A percentile compares a stretch with the other conserved stretches of the same genome.
phyloP scores from a whole-genome alignment of 2,329 filamentous ascomycete species.

The Dryadomyces quercus-mongolicae region DNA sequence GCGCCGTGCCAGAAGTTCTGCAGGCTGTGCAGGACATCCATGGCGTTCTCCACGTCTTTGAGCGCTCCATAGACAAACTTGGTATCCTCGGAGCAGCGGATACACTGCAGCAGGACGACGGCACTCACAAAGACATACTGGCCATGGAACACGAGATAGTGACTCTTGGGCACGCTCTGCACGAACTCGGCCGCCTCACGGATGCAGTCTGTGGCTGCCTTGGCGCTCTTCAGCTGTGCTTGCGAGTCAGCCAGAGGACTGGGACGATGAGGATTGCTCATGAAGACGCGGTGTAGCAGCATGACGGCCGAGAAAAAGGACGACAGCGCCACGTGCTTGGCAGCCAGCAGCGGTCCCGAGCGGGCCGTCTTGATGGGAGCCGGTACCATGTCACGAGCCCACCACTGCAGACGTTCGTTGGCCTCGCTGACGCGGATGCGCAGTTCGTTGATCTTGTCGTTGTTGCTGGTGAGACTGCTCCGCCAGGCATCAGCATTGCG shows the following conservation, averaged over 20 bases:
- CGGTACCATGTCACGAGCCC: neutral
- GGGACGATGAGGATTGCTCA: neutral
- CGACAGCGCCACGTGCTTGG: neutral
- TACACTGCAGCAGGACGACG: neutral
- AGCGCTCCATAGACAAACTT: neutral
- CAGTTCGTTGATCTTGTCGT: neutral
- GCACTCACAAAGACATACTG: neutral
- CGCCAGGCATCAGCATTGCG: neutral
- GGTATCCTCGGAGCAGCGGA: neutral
- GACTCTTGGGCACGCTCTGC: neutral
- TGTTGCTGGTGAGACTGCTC: neutral
- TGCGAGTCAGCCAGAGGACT: neutral
- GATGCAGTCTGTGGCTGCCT: neutral
- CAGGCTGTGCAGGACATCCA: neutral
- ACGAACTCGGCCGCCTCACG: neutral
- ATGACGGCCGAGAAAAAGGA: neutral
- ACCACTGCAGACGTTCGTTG: neutral
- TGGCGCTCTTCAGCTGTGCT: neutral
- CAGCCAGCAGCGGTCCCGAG: neutral
- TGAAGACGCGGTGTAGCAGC: neutral
- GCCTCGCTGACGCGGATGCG: neutral
- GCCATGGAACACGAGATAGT: neutral
- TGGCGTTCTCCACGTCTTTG: neutral
- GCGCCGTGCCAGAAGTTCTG: neutral
- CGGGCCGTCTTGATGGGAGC: neutral